phyloP scores from a whole-genome alignment of 352 stramenopile genomes.

The Phytophthora sojae region DNA sequence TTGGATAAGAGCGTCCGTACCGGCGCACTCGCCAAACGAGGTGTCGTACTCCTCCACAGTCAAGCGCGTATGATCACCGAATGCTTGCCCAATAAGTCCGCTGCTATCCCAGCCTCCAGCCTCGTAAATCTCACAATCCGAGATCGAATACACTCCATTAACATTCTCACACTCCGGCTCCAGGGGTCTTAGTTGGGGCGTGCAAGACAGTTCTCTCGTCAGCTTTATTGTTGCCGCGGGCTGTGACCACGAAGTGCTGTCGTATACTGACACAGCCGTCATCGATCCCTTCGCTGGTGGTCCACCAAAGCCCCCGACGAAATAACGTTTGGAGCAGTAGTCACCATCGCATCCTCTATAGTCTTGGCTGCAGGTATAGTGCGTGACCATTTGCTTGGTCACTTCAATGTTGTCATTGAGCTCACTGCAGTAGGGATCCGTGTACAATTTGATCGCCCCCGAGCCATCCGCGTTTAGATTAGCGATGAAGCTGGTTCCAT shows the following conservation, averaged over 20 bases:
- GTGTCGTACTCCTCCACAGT: constrained; percentile 12
- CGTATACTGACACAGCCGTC: constrained; percentile 5
- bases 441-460: constrained; percentile 1
- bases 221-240: not conserved
- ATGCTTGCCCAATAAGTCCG: not conserved
- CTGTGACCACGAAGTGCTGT: not conserved
- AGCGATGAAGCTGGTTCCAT: constrained; percentile 16
- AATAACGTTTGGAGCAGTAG: not conserved
- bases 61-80: not conserved
- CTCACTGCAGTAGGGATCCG: not conserved
- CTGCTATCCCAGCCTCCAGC: not conserved
- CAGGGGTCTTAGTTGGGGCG: not conserved
- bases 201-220: not conserved
- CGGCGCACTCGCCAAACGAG: not conserved
- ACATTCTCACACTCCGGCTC: not conserved
- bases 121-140: constrained; percentile 4
- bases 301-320: constrained; percentile 8
- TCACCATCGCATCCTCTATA: not conserved
- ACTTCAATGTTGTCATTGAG: not conserved
- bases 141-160: constrained; percentile 1
- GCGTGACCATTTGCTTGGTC: not conserved
- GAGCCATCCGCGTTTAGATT: constrained; percentile 1
- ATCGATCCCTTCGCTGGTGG: constrained; percentile 4
- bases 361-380: not conserved
- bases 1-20: not conserved